A percentile compares a stretch with the other conserved stretches of the same genome.
Evolutionary conservation across 1,139 yeast genomes (phyloP).

Genomic region (Debaryomyces coudertii): DNA sequence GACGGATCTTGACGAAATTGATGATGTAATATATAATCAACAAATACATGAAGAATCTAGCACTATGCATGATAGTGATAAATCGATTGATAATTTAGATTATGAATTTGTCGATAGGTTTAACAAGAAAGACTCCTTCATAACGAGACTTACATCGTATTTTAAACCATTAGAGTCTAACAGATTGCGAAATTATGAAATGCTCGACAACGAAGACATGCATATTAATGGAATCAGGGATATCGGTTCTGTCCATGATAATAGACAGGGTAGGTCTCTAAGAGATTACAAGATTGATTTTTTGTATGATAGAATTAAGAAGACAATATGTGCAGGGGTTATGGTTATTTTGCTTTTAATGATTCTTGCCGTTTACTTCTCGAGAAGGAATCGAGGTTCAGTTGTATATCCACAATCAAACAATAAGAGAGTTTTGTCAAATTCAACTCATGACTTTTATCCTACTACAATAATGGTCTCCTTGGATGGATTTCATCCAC

Average conservation of each 20-base stretch:
- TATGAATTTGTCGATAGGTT: slow-evolving; percentile 10
- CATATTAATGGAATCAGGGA: not conserved
- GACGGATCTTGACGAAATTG: slow-evolving; percentile 60
- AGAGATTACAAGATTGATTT: slow-evolving; percentile 33
- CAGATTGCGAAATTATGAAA: not conserved
- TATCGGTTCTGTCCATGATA: slow-evolving; percentile 2
- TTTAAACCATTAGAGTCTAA: not conserved
- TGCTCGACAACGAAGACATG: not conserved
- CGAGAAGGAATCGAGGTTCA: not conserved
- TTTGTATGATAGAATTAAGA: slow-evolving; percentile 22
- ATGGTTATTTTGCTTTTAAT: slow-evolving; percentile 4
- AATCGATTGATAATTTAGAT: slow-evolving; percentile 10
- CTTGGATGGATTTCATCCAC: slow-evolving; percentile 90
- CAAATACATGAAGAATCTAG: slow-evolving; percentile 12
- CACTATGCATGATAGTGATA: not conserved
- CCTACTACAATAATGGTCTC: slow-evolving; percentile 81
- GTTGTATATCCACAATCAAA: not conserved
- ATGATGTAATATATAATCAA: slow-evolving; percentile 40
- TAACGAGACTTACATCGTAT: not conserved
- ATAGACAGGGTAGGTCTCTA: slow-evolving; percentile 12
- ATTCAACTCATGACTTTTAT: slow-evolving; percentile 73
- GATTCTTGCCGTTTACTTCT: slow-evolving; percentile 1
- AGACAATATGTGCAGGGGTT: slow-evolving; percentile 5
- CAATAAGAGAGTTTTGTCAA: slow-evolving; percentile 36
- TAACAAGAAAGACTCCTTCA: not conserved